Conservation (phyloP, 495 filamentous ascomycete species). For the Hypomontagnella monticulosa region DNA sequence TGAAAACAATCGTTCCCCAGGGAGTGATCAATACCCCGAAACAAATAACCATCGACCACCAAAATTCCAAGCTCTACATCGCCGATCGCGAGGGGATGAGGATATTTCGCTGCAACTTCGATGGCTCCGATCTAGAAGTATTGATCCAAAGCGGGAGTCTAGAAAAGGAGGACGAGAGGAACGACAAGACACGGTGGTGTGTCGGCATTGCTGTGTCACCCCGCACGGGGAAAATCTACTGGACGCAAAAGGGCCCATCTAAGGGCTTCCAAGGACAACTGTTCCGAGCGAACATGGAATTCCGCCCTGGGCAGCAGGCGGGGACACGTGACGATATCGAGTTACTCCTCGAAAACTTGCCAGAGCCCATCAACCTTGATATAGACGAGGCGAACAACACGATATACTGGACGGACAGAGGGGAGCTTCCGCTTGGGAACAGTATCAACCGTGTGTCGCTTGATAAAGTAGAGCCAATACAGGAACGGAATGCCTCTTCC, state of each 20-base stretch:
- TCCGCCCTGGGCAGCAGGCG: conserved; percentile 42
- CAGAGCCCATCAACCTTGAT: conserved; percentile 66
- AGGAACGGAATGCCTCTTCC: background rate
- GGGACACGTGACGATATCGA: conserved; percentile 52
- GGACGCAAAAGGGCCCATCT: conserved; percentile 65
- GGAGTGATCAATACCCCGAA: conserved; percentile 64
- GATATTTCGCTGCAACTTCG: conserved; percentile 57
- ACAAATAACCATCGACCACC: conserved; percentile 54
- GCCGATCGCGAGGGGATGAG: conserved; percentile 65
- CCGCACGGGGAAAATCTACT: conserved; percentile 57
- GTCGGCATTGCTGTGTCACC: conserved; percentile 60
- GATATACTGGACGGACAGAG: conserved; percentile 67
- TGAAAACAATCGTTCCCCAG: conserved; percentile 45
- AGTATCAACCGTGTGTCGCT: conserved; percentile 51
- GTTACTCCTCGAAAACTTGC: conserved; percentile 52
- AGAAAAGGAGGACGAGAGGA: conserved; percentile 17
- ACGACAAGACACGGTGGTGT: conserved; percentile 54
- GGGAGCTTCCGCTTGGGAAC: conserved; percentile 60
- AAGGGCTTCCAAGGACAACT: conserved; percentile 59
- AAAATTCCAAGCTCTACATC: conserved; percentile 55
- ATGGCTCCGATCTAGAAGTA: conserved; percentile 57
- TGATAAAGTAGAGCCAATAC: background rate
- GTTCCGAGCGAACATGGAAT: conserved; percentile 51
- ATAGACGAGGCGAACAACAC: conserved; percentile 51
- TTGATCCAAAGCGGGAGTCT: conserved; percentile 49